phyloP scores from a whole-genome alignment of 805 yeast genomes.

The Wickerhamiella vanderwaltii region DNA sequence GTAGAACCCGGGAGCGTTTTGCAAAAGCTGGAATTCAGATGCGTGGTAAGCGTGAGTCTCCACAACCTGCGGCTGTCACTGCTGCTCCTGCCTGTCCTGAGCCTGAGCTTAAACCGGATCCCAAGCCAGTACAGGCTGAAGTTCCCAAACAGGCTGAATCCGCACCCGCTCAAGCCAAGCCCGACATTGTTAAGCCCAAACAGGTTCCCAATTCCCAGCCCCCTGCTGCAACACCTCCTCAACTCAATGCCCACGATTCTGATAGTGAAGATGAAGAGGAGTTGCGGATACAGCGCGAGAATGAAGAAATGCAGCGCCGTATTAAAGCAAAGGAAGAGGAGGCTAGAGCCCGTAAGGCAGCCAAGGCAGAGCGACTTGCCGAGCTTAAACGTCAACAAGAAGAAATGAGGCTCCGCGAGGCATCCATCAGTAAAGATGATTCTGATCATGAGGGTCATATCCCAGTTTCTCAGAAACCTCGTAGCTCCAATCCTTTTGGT shows the following conservation, averaged over 20 bases:
- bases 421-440: constrained; percentile 18
- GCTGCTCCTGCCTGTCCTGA: constrained; percentile 7
- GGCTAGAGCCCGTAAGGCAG: constrained; percentile 22
- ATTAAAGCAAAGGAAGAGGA: constrained; percentile 30
- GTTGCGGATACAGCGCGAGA: constrained; percentile 29
- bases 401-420: constrained; percentile 23
- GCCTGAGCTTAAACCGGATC: constrained; percentile 7
- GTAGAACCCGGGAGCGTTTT: constrained; percentile 21
- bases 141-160: neutral
- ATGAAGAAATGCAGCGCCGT: constrained; percentile 29
- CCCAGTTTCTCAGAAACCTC: neutral
- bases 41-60: constrained; percentile 5
- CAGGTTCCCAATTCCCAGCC: neutral
- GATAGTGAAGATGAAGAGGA: constrained; percentile 24
- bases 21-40: constrained; percentile 22
- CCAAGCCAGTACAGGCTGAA: neutral
- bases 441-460: constrained; percentile 22
- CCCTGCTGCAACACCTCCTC: neutral
- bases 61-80: constrained; percentile 2
- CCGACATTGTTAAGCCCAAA: neutral
- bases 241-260: neutral
- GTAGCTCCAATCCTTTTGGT: constrained; percentile 7
- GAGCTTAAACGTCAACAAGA: constrained; percentile 20
- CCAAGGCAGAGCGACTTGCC: constrained; percentile 22
- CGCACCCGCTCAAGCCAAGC: neutral